Evolutionary conservation across 164 flowering plant genomes (phyloP), one percentile per base, ranked within the genome.

Genomic region (Vitis rotundifolia): DNA sequence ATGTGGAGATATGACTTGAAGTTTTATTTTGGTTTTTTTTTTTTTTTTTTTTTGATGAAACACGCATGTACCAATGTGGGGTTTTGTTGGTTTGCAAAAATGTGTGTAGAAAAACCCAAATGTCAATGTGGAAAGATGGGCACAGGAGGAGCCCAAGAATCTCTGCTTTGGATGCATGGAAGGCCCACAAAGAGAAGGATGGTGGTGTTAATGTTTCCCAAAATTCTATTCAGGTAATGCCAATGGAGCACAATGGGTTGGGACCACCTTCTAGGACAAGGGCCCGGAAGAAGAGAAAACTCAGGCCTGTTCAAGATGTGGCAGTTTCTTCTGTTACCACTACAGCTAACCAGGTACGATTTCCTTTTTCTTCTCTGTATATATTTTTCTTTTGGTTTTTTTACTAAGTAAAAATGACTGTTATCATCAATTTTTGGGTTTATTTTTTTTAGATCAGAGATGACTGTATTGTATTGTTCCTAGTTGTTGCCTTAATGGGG

Each of bases 101-200:
- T 47, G 9, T 55, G 51, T 26, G 7, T 64, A 76, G 75, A 68
- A 79, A 67, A 75, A 50, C 70, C 10, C 61, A 68, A 50, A 73
- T 70, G 70, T 57, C 73, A 62, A 61, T 37, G 68, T 76, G 76
- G 76, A 68, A 65, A 73, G 81, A 70, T 49, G 79, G 76, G 51
- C 71, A 71, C 0, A 81, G 89, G 71, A 84, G 86, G 76, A 80
- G 86, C 67, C 82, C 82, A 26, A 37, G 82, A 57, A 60, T 76
- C 53, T 73, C 61, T 68, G 78, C 72, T 28, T 47, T 70, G 69
- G 72, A 66, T 37, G 72, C 69, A 15, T 57, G 68, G 14, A 68
- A 71, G 75, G 71, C 69, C 29, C 71, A 44, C 65, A 55, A 62
- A 58, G 63, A 69, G 49, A 65, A 68, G 59, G 62, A 29, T 69